Evolutionary conservation across 257 asterid species (phyloP).

Genomic region (Schizonepeta tenuifolia): DNA sequence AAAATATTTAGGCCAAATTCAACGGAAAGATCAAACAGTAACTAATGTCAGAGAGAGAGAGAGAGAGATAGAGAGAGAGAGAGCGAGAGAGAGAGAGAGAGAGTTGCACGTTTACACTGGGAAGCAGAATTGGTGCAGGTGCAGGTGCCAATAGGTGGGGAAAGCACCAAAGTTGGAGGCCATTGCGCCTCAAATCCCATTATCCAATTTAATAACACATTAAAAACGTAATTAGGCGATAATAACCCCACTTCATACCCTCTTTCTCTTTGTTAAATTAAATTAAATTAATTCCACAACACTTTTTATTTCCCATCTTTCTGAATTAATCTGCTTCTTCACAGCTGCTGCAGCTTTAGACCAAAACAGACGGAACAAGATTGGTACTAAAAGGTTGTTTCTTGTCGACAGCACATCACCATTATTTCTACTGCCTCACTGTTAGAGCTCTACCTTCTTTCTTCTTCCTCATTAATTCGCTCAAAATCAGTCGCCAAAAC

Average conservation of each 20-base stretch:
- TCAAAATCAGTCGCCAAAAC: neutral
- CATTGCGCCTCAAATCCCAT: constrained; percentile 14
- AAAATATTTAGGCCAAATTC: too few relatives aligned
- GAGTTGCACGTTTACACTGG: neutral
- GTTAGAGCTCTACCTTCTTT: neutral
- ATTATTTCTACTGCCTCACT: neutral
- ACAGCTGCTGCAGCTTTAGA: neutral
- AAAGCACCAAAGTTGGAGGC: constrained; percentile 33
- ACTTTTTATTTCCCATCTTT: neutral
- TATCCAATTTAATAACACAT: neutral
- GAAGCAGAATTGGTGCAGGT: too few relatives aligned
- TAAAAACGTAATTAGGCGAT: neutral
- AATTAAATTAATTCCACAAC: too few relatives aligned
- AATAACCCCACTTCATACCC: constrained; percentile 12
- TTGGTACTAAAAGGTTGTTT: neutral
- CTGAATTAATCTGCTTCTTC: constrained; percentile 14
- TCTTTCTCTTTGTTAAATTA: neutral
- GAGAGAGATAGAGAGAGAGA: neutral
- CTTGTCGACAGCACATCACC: neutral
- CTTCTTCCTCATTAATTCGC: neutral
- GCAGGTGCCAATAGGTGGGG: constrained; percentile 21
- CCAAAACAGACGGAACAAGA: neutral
- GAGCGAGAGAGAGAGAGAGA: constrained; percentile 5
- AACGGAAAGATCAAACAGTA: too few relatives aligned
- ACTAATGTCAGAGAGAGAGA: too few relatives aligned